Percentiles rank a stretch among this genome's conserved stretches.
These are phyloP conservation scores for Torrubiellomyces zombiae DNA, from an alignment of 2,329 filamentous ascomycete genomes.

Conservation along the genomic window DNA sequence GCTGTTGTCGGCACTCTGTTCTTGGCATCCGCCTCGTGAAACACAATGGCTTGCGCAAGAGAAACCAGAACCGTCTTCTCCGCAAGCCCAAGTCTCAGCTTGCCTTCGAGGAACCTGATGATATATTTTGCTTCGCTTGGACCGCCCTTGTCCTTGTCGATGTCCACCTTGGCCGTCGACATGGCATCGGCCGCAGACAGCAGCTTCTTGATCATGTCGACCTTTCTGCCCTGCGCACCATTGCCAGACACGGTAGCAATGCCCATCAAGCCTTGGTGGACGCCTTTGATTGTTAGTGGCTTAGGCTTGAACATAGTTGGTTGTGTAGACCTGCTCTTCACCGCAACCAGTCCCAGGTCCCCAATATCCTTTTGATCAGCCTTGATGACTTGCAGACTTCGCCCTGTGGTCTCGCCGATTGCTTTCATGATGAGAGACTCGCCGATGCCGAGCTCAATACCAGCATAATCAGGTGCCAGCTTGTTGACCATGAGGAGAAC, in stretches of 20 bases:
- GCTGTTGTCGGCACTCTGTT: conserved; percentile 55
- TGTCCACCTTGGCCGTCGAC: conserved; percentile 64
- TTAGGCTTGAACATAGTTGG: conserved; percentile 98
- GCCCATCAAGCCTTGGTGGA: conserved; percentile 73
- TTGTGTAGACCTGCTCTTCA: conserved; percentile 89
- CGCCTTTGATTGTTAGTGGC: conserved; percentile 67
- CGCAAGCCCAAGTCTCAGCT: conserved; percentile 77
- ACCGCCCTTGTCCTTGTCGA: conserved; percentile 80
- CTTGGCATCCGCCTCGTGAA: conserved; percentile 60
- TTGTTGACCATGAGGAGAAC: conserved; percentile 97
- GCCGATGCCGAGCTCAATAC: conserved; percentile 94
- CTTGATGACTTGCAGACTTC: conserved; percentile 79
- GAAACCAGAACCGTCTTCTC: conserved; percentile 86
- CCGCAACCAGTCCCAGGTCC: conserved; percentile 82
- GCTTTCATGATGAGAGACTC: conserved; percentile 98
- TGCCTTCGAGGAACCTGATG: conserved; percentile 84
- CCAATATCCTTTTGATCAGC: conserved; percentile 92
- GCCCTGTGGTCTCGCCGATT: conserved; percentile 84
- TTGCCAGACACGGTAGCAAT: conserved; percentile 79
- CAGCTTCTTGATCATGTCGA: conserved; percentile 89
- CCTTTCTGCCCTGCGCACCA: conserved; percentile 78
- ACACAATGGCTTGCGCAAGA: conserved; percentile 73
- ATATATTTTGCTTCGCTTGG: conserved; percentile 91
- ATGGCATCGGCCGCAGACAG: conserved; percentile 76
- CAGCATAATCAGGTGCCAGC: conserved; percentile 87